A percentile compares a stretch with the other conserved stretches of the same genome.
phyloP scores from a whole-genome alignment of 1,284 basidiomycete genomes.

The Porodaedalea pini region DNA sequence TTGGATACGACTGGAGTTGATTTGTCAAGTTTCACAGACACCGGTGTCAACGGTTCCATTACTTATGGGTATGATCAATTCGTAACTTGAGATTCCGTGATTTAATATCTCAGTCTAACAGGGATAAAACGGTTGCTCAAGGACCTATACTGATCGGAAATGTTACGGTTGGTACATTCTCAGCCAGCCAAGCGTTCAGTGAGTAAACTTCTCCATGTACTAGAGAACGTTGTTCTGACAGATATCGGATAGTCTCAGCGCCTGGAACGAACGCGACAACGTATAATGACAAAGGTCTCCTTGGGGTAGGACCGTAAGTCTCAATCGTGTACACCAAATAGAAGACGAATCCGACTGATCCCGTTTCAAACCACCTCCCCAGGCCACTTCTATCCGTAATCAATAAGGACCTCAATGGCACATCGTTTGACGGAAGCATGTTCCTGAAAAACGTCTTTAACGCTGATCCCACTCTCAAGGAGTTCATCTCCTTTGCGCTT shows the following conservation, averaged over 20 bases:
- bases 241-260: conserved; percentile 4
- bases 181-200: conserved; percentile 7
- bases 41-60: not conserved
- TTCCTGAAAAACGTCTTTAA: conserved; percentile 11
- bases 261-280: conserved; percentile 14
- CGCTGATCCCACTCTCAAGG: not conserved
- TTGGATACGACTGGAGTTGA: conserved; percentile 12
- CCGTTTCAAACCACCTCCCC: too few species aligned
- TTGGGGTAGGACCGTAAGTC: conserved; percentile 13
- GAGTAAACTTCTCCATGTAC: too few species aligned
- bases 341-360: too few species aligned
- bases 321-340: not conserved
- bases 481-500: conserved; percentile 7
- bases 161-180: conserved; percentile 10
- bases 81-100: not conserved
- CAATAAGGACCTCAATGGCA: not conserved
- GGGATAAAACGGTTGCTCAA: not conserved
- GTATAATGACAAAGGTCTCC: conserved; percentile 10
- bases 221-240: too few species aligned
- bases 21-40: conserved; percentile 1
- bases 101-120: not conserved
- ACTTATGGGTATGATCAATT: conserved; percentile 1
- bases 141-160: conserved; percentile 11
- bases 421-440: conserved; percentile 3
- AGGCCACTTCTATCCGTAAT: conserved; percentile 9